Conservation (phyloP, 331 rosid genomes). For the Acacia pycnantha region DNA sequence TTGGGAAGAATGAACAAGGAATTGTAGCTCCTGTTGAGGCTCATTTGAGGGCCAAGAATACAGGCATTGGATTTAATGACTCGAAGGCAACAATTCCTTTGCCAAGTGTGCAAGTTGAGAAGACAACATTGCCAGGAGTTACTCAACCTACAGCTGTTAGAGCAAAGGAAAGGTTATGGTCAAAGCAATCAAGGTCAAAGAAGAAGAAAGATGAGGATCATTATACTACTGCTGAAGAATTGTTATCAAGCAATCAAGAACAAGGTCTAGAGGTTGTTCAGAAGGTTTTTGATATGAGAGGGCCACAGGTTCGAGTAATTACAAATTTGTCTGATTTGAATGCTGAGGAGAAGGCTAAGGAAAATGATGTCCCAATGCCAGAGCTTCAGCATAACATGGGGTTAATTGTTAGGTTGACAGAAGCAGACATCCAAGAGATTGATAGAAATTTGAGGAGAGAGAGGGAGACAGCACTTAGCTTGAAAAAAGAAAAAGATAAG, state of each 20-base stretch:
- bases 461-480: slow-evolving; percentile 74
- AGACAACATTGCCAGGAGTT: slow-evolving; percentile 28
- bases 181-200: slow-evolving; percentile 46
- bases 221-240: slow-evolving; percentile 75
- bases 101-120: slow-evolving; percentile 48
- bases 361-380: slow-evolving; percentile 81
- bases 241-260: slow-evolving; percentile 77
- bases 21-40: slow-evolving; percentile 82
- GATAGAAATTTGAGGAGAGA: slow-evolving; percentile 80
- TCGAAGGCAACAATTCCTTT: slow-evolving; percentile 45
- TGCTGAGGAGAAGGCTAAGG: slow-evolving; percentile 84
- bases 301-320: slow-evolving; percentile 77
- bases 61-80: slow-evolving; percentile 88
- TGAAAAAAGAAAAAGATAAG: slow-evolving; percentile 77
- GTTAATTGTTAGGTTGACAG: slow-evolving; percentile 70
- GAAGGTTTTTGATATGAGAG: slow-evolving; percentile 89
- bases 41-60: slow-evolving; percentile 71
- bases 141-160: slow-evolving; percentile 28
- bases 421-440: slow-evolving; percentile 82
- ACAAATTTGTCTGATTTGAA: slow-evolving; percentile 87
- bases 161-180: slow-evolving; percentile 57
- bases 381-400: slow-evolving; percentile 88
- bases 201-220: slow-evolving; percentile 49
- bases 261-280: slow-evolving; percentile 68
- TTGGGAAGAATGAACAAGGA: slow-evolving; percentile 82